Base-by-base conservation (phyloP, 2,329 filamentous ascomycete species). In the Coniosporium tulheliwenetii region DNA sequence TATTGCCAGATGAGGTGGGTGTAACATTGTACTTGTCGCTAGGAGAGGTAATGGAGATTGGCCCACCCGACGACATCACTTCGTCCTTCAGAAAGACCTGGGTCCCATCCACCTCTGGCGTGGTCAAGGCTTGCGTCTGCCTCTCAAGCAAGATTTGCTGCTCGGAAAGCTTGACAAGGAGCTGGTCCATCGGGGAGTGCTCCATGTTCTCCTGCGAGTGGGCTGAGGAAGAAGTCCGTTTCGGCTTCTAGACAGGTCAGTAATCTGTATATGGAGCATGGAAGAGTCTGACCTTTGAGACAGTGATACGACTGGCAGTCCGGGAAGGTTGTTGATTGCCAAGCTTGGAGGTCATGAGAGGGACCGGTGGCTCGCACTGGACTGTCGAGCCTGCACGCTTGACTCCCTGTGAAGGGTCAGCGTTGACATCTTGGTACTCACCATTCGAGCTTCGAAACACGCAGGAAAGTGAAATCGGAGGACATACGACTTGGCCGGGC, bases 121-220 rank as follows among this genome's bases (percentile, higher is more conserved):
- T 50, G 40, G 69, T 71, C 36, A 74, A 54, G 40, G 66, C 65
- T 43, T 73, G 66, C 45, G 70, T 72, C 52, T 81, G 75, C 56
- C 75, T 70, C 39, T 66, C 66, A 39, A 79, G 59, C n/a, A 68
- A 56, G 36, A 65, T 64, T 52, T 80, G 75, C 52, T 85, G 80
- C 56, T 86, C 78, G n/a, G 75, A 75, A 38, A 89, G 69, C 54
- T 79, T 81, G 42, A 79, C 75, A 47, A 86, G 65, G 39, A 86
- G 73, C 44, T 78, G 78, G 51, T 91, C 83, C 67, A 87, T 76
- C 8, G 62, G 55, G n/a, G 61, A 58, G 16, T 52, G 43, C 19
- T 56, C 49, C 30, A 45, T 41, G 31, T 55, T 56, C 37, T 44
- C 41, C 41, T 52, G 47, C 41, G 50, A 44, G 37, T 48, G 45